phyloP scores from a whole-genome alignment of 1,284 basidiomycete genomes.

The Cryptococcus wingfieldii region DNA sequence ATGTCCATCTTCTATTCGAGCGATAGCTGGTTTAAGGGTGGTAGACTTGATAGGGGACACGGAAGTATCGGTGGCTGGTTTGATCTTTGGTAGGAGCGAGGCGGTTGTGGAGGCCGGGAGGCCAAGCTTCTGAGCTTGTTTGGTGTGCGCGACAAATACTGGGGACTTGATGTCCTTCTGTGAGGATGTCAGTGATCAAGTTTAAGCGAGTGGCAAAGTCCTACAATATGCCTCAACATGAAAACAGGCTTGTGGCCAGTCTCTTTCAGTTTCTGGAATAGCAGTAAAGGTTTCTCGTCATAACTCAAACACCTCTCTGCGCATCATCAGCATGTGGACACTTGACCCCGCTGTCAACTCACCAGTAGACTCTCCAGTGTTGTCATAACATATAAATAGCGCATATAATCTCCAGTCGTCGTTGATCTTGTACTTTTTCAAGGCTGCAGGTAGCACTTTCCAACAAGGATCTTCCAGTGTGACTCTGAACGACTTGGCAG shows the following conservation, averaged over 20 bases:
- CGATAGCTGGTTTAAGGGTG: conserved; percentile 8
- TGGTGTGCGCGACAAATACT: conserved; percentile 88
- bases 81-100: conserved; percentile 33
- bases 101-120: conserved; percentile 28
- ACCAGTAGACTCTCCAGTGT: conserved; percentile 74
- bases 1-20: conserved; percentile 17
- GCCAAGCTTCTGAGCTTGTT: conserved; percentile 61
- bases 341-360: conserved; percentile 28
- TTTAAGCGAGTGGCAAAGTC: conserved; percentile 19
- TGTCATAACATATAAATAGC: conserved; percentile 97
- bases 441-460: conserved; percentile 93
- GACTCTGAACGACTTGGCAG: conserved; percentile 54
- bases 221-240: conserved; percentile 94
- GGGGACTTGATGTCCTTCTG: conserved; percentile 84
- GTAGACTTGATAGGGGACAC: conserved; percentile 33
- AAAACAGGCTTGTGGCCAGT: conserved; percentile 96
- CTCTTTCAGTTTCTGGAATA: conserved; percentile 97
- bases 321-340: background rate
- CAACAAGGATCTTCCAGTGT: conserved; percentile 93
- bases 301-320: conserved; percentile 91
- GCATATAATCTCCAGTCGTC: conserved; percentile 99
- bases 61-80: conserved; percentile 25
- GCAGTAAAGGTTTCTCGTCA: conserved; percentile 92
- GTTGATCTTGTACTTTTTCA: conserved; percentile 99
- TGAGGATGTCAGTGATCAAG: conserved; percentile 7